phyloP scores from a whole-genome alignment of 176 grass and related monocot genomes.

The Dactylis glomerata region DNA sequence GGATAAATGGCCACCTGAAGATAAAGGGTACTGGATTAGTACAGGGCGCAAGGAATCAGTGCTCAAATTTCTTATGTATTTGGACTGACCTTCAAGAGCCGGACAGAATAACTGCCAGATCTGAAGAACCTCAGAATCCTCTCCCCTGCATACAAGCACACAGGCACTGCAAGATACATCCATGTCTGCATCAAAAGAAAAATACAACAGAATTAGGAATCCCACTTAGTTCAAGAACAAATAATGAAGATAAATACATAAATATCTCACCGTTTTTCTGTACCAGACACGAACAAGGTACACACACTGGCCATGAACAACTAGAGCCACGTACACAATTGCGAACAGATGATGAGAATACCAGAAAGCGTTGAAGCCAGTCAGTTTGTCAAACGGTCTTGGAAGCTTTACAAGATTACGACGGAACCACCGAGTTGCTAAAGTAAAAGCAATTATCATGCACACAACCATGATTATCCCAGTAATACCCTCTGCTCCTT shows the following conservation, averaged over 20 bases:
- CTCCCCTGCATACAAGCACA: constrained; percentile 85
- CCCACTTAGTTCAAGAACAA: background rate
- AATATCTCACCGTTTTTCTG: constrained; percentile 68
- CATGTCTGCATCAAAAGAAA: constrained; percentile 76
- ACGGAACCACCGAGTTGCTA: constrained; percentile 88
- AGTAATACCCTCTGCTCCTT: constrained; percentile 83
- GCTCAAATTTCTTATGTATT: constrained; percentile 23
- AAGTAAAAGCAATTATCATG: constrained; percentile 94
- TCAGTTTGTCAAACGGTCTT: constrained; percentile 85
- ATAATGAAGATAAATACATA: constrained; percentile 5
- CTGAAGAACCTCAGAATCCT: constrained; percentile 82
- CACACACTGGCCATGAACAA: constrained; percentile 80
- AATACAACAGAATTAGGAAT: constrained; percentile 7
- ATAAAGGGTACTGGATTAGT: constrained; percentile 17
- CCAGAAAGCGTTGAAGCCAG: constrained; percentile 99
- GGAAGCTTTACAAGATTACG: constrained; percentile 90
- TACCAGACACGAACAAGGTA: constrained; percentile 87
- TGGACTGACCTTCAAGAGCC: constrained; percentile 69
- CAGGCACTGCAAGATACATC: constrained; percentile 95
- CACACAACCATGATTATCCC: constrained; percentile 91
- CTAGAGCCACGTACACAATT: constrained; percentile 81
- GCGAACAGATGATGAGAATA: constrained; percentile 94
- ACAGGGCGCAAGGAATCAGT: constrained; percentile 16
- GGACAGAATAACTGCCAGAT: constrained; percentile 89
- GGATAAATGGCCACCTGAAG: constrained; percentile 95